A percentile compares a stretch with the other conserved stretches of the same genome.
phyloP scores from a whole-genome alignment of 192 early-diverging fungal genomes.

The Gryganskiella cystojenkinii region DNA sequence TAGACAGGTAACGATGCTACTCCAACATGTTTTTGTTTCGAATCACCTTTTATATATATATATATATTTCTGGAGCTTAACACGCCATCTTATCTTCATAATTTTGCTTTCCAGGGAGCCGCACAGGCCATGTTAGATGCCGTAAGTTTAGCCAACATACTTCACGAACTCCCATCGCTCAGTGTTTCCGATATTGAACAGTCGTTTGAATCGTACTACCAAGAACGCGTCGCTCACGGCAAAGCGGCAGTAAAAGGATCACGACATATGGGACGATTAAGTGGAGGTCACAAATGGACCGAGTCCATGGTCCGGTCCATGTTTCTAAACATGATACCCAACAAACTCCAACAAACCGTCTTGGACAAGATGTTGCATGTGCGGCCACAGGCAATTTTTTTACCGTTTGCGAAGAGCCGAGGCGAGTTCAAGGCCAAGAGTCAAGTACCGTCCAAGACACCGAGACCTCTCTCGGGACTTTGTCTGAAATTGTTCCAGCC shows the following conservation, averaged over 20 bases:
- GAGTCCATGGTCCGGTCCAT: slow-evolving; percentile 26
- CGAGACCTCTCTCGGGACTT: slow-evolving; percentile 18
- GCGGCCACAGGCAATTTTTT: slow-evolving; percentile 29
- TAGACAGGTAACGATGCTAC: neutral
- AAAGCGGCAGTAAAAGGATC: slow-evolving; percentile 42
- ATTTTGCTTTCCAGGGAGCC: slow-evolving; percentile 43
- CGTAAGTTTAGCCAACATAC: slow-evolving; percentile 24
- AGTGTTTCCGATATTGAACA: slow-evolving; percentile 6
- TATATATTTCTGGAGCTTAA: too few relatives aligned
- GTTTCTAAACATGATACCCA: slow-evolving; percentile 41
- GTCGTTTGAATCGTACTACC: slow-evolving; percentile 25
- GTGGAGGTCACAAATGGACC: slow-evolving; percentile 38
- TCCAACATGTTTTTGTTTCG: neutral
- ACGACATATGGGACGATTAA: slow-evolving; percentile 41
- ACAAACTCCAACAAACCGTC: slow-evolving; percentile 24
- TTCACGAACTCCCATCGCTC: slow-evolving; percentile 20
- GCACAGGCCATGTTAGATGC: slow-evolving; percentile 48
- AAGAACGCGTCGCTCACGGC: slow-evolving; percentile 18
- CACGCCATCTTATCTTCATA: too few relatives aligned
- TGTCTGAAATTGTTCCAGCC: slow-evolving; percentile 11
- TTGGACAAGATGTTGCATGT: slow-evolving; percentile 30
- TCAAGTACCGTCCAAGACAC: slow-evolving; percentile 11
- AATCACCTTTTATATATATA: neutral
- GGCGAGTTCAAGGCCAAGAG: slow-evolving; percentile 23
- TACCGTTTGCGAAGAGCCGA: slow-evolving; percentile 31